A percentile compares a stretch with the other conserved stretches of the same genome.
These are phyloP conservation scores for Xylariaceae sp. DNA, from an alignment of 2,329 filamentous ascomycete genomes.

Conservation along the genomic window DNA sequence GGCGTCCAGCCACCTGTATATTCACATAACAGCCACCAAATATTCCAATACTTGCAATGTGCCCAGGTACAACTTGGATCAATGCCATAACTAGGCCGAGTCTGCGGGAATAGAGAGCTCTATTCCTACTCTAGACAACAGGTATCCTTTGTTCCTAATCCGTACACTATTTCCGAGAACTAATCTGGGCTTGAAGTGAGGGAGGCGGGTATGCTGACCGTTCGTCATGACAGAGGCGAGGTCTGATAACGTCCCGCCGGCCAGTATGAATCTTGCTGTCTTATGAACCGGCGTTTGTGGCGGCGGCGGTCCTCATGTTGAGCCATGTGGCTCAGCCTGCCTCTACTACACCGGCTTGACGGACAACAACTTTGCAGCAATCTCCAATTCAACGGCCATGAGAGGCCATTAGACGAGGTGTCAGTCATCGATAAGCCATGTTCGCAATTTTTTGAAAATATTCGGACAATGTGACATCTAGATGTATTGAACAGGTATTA, in stretches of 20 bases:
- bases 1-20: no score
- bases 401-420: not conserved
- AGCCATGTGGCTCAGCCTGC: not conserved
- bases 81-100: not conserved
- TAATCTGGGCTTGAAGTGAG: not conserved
- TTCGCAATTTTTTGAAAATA: not conserved
- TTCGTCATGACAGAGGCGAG: not conserved
- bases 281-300: not conserved
- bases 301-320: not conserved
- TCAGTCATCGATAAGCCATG: not conserved
- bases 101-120: not conserved
- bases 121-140: not conserved
- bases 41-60: no score
- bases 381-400: not conserved
- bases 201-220: not conserved
- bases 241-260: not conserved
- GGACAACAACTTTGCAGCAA: not conserved
- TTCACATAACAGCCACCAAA: no score
- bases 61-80: not conserved
- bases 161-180: not conserved
- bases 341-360: not conserved
- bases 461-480: not conserved
- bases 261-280: not conserved
- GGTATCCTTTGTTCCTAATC: not conserved
- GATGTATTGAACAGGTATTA: not conserved